Conservation (phyloP, 202 grass and related monocot genomes). For the Schoenoplectus tabernaemontani region DNA sequence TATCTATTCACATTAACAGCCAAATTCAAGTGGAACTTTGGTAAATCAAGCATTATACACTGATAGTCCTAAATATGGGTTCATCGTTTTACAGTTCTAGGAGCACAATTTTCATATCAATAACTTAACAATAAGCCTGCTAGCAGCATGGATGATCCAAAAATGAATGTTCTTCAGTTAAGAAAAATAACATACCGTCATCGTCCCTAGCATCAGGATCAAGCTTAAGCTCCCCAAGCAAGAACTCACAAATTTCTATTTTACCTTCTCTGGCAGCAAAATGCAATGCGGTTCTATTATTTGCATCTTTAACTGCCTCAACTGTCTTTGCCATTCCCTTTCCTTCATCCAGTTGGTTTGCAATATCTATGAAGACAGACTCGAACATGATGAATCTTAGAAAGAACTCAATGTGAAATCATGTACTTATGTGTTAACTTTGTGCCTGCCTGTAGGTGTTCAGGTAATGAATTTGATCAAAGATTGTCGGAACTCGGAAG, state of each 20-base stretch:
- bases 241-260: conserved; percentile 57
- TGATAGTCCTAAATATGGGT: background rate
- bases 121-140: background rate
- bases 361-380: conserved; percentile 33
- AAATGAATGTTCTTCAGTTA: background rate
- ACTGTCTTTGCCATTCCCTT: conserved; percentile 50
- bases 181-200: conserved; percentile 42
- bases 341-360: conserved; percentile 59
- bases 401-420: background rate
- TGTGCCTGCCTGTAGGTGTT: background rate
- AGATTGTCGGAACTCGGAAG: background rate
- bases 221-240: conserved; percentile 65
- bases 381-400: background rate
- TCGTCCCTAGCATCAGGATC: conserved; percentile 75
- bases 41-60: background rate
- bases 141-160: background rate
- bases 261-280: conserved; percentile 67
- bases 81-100: background rate
- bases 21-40: background rate
- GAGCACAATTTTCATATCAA: background rate
- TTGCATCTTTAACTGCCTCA: conserved; percentile 57
- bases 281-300: conserved; percentile 77
- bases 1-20: background rate
- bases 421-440: background rate
- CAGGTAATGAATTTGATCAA: background rate